Conservation (phyloP, 306 rosid species). For the Pterocarpus santalinus region DNA sequence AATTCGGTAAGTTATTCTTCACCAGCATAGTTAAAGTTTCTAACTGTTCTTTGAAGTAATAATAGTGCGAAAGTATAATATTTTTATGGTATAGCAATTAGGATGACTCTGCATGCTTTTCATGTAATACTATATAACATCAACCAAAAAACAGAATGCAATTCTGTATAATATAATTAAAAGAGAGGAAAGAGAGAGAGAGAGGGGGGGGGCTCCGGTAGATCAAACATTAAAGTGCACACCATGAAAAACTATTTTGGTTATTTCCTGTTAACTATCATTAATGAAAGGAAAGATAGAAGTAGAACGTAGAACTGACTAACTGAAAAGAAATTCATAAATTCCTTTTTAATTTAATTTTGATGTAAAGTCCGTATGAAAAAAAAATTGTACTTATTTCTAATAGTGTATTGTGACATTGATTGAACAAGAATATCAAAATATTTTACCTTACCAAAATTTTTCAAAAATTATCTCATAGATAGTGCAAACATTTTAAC, state of each 20-base stretch:
- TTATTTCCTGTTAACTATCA: background rate
- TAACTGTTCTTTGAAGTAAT: background rate
- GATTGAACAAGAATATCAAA: no score
- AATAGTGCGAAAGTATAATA: background rate
- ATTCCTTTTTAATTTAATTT: no score
- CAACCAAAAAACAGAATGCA: no score
- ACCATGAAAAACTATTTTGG: background rate
- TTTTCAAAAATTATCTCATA: no score
- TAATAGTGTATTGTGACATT: no score
- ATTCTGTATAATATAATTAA: background rate
- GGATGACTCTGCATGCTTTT: background rate
- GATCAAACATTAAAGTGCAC: background rate
- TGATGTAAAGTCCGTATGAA: no score
- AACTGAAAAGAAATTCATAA: background rate
- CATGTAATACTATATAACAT: background rate
- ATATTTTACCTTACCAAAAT: no score
- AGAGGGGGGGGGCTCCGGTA: background rate
- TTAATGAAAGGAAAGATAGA: background rate
- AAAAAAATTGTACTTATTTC: no score
- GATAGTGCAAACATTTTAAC: no score
- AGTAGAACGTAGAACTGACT: no score
- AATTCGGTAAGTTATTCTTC: slow-evolving; percentile 37
- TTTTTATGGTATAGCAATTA: background rate
- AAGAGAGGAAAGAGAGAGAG: background rate
- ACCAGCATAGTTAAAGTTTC: slow-evolving; percentile 16